These are phyloP conservation scores for Coniochaeta pulveracea DNA, from an alignment of 2,329 filamentous ascomycete species.

Conservation along the genomic window DNA sequence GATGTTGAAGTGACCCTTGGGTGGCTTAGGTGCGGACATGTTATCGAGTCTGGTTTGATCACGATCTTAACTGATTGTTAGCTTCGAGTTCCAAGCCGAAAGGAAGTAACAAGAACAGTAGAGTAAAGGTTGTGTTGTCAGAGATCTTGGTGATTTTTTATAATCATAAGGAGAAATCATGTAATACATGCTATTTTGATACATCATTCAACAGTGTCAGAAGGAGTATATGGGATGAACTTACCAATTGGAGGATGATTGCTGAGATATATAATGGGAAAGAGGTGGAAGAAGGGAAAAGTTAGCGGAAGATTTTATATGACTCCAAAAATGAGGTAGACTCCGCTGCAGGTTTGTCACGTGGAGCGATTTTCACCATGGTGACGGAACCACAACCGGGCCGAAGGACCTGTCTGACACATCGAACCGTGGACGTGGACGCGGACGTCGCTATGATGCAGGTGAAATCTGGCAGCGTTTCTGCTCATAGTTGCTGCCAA, in stretches of 20 bases:
- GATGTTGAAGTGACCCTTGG: slow-evolving; percentile 60
- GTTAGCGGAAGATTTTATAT: background rate
- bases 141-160: slow-evolving; percentile 57
- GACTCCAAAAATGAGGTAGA: background rate
- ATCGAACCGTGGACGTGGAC: no score
- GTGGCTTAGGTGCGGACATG: slow-evolving; percentile 31
- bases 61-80: slow-evolving; percentile 5
- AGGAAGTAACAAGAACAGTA: slow-evolving; percentile 6
- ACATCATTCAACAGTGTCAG: slow-evolving; percentile 31
- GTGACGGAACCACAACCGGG: no score
- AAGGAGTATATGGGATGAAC: slow-evolving; percentile 6
- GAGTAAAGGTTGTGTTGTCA: slow-evolving; percentile 28
- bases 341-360: slow-evolving; percentile 2
- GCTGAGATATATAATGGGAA: slow-evolving; percentile 5
- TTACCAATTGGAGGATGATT: slow-evolving; percentile 8
- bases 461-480: no score
- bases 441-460: no score
- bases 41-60: slow-evolving; percentile 13
- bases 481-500: no score
- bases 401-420: no score
- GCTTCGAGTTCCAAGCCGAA: background rate
- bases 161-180: slow-evolving; percentile 25
- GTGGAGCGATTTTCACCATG: background rate
- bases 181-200: slow-evolving; percentile 45
- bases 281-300: background rate